Conservation (phyloP, 768 basidiomycete species). For the Tremella fuciformis region DNA sequence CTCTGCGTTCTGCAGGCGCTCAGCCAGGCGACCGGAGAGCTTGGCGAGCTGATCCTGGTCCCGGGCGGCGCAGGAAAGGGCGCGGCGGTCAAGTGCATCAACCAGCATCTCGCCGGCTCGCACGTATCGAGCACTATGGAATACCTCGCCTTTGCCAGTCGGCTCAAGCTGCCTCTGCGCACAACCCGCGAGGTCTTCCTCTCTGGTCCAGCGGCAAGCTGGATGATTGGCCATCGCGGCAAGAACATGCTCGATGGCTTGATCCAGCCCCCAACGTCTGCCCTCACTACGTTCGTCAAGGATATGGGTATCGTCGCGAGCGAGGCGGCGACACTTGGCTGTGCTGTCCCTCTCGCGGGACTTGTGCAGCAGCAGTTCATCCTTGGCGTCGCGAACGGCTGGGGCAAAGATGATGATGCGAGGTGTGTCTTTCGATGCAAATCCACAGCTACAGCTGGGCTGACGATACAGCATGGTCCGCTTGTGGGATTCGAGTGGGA, state of each 20-base stretch:
- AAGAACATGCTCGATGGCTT: constrained; percentile 16
- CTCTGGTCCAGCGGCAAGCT: neutral
- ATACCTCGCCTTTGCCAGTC: constrained; percentile 3
- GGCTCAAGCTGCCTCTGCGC: constrained; percentile 9
- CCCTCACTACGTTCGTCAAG: constrained; percentile 11
- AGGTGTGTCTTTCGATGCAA: constrained; percentile 6
- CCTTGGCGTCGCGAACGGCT: constrained; percentile 6
- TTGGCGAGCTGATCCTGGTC: constrained; percentile 4
- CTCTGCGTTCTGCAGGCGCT: constrained; percentile 9
- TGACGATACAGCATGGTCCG: too few relatives aligned
- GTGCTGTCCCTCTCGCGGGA: constrained; percentile 7
- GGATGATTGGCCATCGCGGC: constrained; percentile 12
- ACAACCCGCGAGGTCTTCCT: constrained; percentile 8
- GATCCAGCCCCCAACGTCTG: constrained; percentile 12
- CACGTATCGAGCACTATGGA: constrained; percentile 5
- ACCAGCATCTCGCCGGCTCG: constrained; percentile 13
- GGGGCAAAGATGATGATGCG: constrained; percentile 18
- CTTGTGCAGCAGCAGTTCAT: constrained; percentile 9
- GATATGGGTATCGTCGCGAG: constrained; percentile 14
- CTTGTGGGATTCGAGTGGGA: too few relatives aligned
- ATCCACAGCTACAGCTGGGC: too few relatives aligned
- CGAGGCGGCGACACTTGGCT: constrained; percentile 10
- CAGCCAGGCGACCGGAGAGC: constrained; percentile 13
- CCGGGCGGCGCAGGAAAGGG: constrained; percentile 13
- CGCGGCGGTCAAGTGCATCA: constrained; percentile 13